Percentiles rank a stretch among this genome's conserved stretches.
Evolutionary conservation across 495 filamentous ascomycete genomes (phyloP).

Genomic region (Annulohypoxylon bovei): DNA sequence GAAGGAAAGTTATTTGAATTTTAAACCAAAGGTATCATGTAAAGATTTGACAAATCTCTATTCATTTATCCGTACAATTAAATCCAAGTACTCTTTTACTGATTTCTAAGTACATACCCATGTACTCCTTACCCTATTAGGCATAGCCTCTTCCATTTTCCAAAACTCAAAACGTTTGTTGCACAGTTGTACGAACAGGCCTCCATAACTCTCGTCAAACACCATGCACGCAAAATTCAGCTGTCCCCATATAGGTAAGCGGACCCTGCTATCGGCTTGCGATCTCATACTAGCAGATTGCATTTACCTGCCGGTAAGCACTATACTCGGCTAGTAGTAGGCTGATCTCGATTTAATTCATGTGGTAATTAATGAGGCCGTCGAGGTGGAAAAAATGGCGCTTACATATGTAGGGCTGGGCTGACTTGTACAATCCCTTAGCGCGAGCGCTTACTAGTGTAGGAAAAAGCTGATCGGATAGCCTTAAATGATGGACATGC

Average conservation of each 20-base stretch:
- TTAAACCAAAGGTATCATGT: too few species aligned
- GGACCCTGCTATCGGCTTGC: not conserved
- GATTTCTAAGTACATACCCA: too few species aligned
- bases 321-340: not conserved
- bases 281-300: not conserved
- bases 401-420: not conserved
- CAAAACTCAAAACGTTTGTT: too few species aligned
- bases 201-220: not conserved
- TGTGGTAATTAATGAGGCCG: not conserved
- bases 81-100: too few species aligned
- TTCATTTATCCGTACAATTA: too few species aligned
- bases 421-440: not conserved
- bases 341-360: not conserved
- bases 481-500: not conserved
- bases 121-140: too few species aligned
- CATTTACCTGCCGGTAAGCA: not conserved
- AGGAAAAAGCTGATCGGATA: too few species aligned
- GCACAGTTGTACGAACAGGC: too few species aligned
- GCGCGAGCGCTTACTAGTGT: not conserved
- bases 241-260: not conserved
- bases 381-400: not conserved
- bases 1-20: too few species aligned
- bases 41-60: too few species aligned
- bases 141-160: too few species aligned
- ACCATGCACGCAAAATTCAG: not conserved